phyloP scores from a whole-genome alignment of 768 basidiomycete genomes.

The Leccinum subgranulosum region DNA sequence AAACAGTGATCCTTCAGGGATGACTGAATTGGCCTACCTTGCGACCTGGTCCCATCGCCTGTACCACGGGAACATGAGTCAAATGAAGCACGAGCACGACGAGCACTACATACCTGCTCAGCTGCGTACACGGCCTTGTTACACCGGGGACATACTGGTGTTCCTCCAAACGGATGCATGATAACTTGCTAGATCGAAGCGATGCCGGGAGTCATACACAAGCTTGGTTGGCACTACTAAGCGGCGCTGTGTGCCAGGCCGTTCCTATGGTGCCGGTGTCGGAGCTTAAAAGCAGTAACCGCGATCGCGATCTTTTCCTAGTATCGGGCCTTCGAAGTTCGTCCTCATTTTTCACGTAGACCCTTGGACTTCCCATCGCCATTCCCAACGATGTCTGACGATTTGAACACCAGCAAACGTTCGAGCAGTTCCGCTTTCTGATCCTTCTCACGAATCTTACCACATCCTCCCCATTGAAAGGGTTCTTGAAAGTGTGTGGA shows the following conservation, averaged over 20 bases:
- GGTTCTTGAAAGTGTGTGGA: constrained; percentile 29
- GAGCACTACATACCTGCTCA: constrained; percentile 60
- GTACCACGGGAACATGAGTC: constrained; percentile 12
- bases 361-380: constrained; percentile 3
- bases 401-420: neutral
- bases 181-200: constrained; percentile 15
- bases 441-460: neutral
- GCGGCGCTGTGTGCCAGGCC: constrained; percentile 5
- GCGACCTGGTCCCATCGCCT: constrained; percentile 86
- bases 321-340: no score
- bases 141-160: constrained; percentile 72
- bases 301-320: constrained; percentile 17
- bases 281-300: constrained; percentile 40
- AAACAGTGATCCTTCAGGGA: neutral
- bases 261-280: constrained; percentile 11
- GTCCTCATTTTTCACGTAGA: no score
- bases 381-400: constrained; percentile 54
- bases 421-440: neutral
- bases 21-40: constrained; percentile 51
- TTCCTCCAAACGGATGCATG: constrained; percentile 75
- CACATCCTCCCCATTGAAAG: constrained; percentile 33
- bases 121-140: constrained; percentile 79
- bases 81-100: neutral
- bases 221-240: neutral
- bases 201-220: neutral